Evolutionary conservation across 2,329 filamentous ascomycete genomes (phyloP), one percentile per base, ranked within the genome.

Genomic region (Xylaria sp.): DNA sequence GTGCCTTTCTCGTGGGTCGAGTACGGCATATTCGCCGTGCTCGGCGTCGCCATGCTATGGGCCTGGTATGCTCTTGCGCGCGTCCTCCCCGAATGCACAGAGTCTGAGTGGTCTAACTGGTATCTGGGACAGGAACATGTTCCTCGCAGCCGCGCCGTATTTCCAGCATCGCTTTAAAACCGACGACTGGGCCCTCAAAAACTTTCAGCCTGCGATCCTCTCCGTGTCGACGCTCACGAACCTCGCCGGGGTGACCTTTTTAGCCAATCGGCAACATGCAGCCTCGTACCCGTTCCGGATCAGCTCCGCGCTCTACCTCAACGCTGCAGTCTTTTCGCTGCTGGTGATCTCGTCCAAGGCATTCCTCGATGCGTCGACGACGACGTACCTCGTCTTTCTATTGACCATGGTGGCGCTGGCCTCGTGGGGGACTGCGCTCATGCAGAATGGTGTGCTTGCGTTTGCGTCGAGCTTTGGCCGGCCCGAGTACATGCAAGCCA

Each of bases 31-130:
- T 98, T 98, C 80, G 84, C 92, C 65, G 83, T 97, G 60, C 84
- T 98, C 29, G 96, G 96, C 60, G 86, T 97, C 65, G 93, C 94
- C 61, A 98, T 98, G 96, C 86, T 98, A 53, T 98, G 95, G 95
- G 94, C 95, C 64, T 98, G 95, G 95, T 97, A 87, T 74, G 88
- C n/a, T 63, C 47, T n/a, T n/a, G 75, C 58, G 51, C 40, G 37
- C 29, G 55, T 37, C 66, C 27, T 32, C 64, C 9, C n/a, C 53
- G 37, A 54, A 54, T 61, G 16, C 16, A 18, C n/a, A 21, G 53
- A 48, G 51, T 65, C 62, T 32, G 5, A 50, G 57, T 58, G 71
- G 50, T 64, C 51, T 63, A 54, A 54, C 51, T 54, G 51, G 16
- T 23, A 29, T 68, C 27, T 32, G 25, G 50, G 35, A 18, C 73